phyloP scores from a whole-genome alignment of 306 rosid genomes.

The Cicer judaicum region DNA sequence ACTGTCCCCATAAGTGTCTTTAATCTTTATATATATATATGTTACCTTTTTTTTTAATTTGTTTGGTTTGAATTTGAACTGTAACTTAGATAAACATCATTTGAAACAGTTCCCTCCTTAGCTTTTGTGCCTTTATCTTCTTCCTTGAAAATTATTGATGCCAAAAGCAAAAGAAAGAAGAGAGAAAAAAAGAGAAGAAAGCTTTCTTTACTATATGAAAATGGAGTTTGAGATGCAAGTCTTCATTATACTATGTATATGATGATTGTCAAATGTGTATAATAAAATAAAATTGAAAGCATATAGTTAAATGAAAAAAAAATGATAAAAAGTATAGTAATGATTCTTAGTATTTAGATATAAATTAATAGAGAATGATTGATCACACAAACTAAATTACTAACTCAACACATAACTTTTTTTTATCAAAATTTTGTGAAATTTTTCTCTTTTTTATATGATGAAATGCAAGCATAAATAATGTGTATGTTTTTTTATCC shows the following conservation, averaged over 20 bases:
- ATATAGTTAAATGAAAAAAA: constrained; percentile 20
- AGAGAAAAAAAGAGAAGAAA: constrained; percentile 41
- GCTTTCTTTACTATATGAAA: constrained; percentile 39
- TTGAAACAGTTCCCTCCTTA: constrained; percentile 74
- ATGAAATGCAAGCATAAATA: too few species aligned
- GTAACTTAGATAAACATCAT: constrained; percentile 42
- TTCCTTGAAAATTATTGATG: constrained; percentile 36
- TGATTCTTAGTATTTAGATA: constrained; percentile 6
- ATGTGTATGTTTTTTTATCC: too few species aligned
- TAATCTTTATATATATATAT: neutral
- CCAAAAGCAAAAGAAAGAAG: constrained; percentile 35
- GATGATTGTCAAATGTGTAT: constrained; percentile 33
- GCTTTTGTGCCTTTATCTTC: constrained; percentile 44
- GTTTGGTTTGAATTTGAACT: constrained; percentile 62
- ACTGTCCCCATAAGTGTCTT: constrained; percentile 51
- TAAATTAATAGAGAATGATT: neutral
- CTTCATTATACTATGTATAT: neutral
- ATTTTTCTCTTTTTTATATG: too few species aligned
- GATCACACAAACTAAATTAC: neutral
- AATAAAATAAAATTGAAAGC: constrained; percentile 2
- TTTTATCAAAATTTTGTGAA: too few species aligned
- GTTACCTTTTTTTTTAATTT: constrained; percentile 50
- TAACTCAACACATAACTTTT: too few species aligned
- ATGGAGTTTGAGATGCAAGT: constrained; percentile 34
- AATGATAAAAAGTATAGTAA: neutral